Percentiles rank a stretch among this genome's conserved stretches.
phyloP scores from a whole-genome alignment of 805 yeast genomes.

The Kregervanrija delftensis region DNA sequence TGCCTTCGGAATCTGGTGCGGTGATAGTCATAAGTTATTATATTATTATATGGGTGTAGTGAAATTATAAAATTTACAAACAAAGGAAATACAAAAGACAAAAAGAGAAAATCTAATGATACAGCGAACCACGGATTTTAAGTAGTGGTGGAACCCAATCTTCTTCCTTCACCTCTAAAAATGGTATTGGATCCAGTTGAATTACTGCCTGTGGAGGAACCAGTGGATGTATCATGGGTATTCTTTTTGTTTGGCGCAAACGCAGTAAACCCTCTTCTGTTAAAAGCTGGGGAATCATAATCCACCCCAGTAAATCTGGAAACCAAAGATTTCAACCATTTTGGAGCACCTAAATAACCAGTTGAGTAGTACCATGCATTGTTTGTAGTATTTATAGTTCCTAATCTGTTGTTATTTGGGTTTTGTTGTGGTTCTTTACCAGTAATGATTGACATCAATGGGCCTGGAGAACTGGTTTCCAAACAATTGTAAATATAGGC shows the following conservation, averaged over 20 bases:
- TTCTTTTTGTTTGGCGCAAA: constrained; percentile 11
- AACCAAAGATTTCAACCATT: constrained; percentile 30
- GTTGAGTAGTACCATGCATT: constrained; percentile 37
- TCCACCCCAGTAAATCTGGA: constrained; percentile 26
- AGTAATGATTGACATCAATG: constrained; percentile 27
- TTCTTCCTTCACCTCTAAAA: constrained; percentile 33
- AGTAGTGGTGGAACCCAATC: constrained; percentile 24
- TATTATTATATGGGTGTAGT: neutral
- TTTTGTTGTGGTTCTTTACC: constrained; percentile 23
- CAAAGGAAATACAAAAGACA: neutral
- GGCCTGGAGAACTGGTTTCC: constrained; percentile 50
- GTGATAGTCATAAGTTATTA: neutral
- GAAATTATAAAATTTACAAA: too few species aligned
- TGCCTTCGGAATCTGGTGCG: neutral
- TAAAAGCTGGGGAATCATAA: constrained; percentile 23
- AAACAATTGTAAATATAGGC: constrained; percentile 58
- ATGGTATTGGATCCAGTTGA: constrained; percentile 10
- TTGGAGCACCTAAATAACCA: constrained; percentile 54
- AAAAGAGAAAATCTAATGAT: neutral
- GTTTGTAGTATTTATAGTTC: constrained; percentile 20
- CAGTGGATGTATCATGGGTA: constrained; percentile 9
- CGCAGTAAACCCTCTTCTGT: constrained; percentile 18
- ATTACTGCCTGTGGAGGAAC: constrained; percentile 7
- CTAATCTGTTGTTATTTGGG: constrained; percentile 22
- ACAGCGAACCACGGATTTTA: neutral